A percentile compares a stretch with the other conserved stretches of the same genome.
Evolutionary conservation across 2,329 filamentous ascomycete genomes (phyloP).

Genomic region (Colletotrichum chrysophilum): DNA sequence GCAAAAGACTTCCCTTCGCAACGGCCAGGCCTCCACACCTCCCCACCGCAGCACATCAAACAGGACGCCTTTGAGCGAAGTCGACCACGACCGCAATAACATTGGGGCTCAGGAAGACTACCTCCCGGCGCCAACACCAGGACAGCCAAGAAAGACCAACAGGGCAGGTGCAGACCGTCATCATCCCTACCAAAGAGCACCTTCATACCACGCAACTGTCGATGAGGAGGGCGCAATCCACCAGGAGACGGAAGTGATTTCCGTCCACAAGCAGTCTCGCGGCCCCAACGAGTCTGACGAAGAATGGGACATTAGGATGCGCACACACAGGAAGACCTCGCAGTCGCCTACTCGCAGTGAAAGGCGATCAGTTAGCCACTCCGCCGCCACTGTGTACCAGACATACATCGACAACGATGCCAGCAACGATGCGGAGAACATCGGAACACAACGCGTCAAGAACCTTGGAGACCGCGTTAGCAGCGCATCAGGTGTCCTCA

Average conservation of each 20-base stretch:
- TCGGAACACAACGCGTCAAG: slow-evolving; percentile 65
- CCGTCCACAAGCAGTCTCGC: slow-evolving; percentile 65
- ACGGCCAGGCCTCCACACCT: slow-evolving; percentile 76
- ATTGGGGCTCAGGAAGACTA: slow-evolving; percentile 83
- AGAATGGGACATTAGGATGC: slow-evolving; percentile 79
- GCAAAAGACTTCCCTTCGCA: slow-evolving; percentile 64
- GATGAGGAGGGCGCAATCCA: slow-evolving; percentile 59
- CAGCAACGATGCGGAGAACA: slow-evolving; percentile 75
- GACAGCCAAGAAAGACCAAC: slow-evolving; percentile 90
- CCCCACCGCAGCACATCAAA: slow-evolving; percentile 78
- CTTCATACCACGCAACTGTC: slow-evolving; percentile 45
- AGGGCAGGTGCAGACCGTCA: slow-evolving; percentile 79
- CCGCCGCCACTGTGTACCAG: slow-evolving; percentile 71
- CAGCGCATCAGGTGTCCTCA: slow-evolving; percentile 61
- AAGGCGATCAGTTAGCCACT: slow-evolving; percentile 78
- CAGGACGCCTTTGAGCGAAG: slow-evolving; percentile 89
- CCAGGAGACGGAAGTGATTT: slow-evolving; percentile 65
- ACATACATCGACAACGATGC: slow-evolving; percentile 68
- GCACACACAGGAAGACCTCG: slow-evolving; percentile 68
- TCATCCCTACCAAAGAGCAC: slow-evolving; percentile 71
- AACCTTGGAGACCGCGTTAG: slow-evolving; percentile 57
- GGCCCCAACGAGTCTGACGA: slow-evolving; percentile 78
- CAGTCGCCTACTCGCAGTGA: slow-evolving; percentile 66
- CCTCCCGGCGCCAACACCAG: slow-evolving; percentile 91
- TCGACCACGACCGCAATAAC: slow-evolving; percentile 78